Percentiles rank a stretch among this genome's conserved stretches.
Conservation (phyloP, 2,329 filamentous ascomycete genomes). For the Ophiostoma pallidulum region DNA sequence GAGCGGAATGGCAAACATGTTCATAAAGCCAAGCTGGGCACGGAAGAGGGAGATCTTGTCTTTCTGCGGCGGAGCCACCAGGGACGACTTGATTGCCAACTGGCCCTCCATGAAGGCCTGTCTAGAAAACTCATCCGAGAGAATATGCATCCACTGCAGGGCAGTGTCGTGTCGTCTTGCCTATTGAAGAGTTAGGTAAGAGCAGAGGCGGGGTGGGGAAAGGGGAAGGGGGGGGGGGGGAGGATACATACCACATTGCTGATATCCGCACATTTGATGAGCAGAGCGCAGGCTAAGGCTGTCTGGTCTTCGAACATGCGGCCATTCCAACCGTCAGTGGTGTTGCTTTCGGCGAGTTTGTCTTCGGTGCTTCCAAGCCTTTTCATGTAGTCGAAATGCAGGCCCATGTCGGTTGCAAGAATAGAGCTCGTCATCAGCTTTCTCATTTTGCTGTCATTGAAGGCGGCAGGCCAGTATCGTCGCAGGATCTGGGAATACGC, state of each 20-base stretch:
- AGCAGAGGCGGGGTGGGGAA: neutral
- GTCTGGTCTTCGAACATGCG: constrained; percentile 68
- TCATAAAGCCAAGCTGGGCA: constrained; percentile 93
- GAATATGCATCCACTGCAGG: constrained; percentile 78
- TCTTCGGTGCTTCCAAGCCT: constrained; percentile 72
- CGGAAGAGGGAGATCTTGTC: constrained; percentile 75
- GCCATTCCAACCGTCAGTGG: constrained; percentile 64
- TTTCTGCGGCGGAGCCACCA: constrained; percentile 76
- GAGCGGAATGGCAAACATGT: constrained; percentile 83
- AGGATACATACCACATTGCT: constrained; percentile 76
- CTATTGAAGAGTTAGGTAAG: constrained; percentile 32
- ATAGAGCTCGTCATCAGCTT: constrained; percentile 96
- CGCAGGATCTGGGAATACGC: constrained; percentile 94
- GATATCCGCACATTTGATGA: constrained; percentile 98
- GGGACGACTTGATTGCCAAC: constrained; percentile 75
- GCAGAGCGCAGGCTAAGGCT: constrained; percentile 72
- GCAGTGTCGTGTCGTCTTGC: constrained; percentile 77
- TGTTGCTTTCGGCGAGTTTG: constrained; percentile 59
- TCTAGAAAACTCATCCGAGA: constrained; percentile 92
- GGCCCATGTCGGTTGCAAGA: constrained; percentile 90
- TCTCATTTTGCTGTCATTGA: constrained; percentile 69
- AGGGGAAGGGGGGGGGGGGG: neutral
- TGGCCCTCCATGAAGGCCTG: constrained; percentile 88
- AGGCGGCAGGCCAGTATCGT: constrained; percentile 79
- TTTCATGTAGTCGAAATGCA: constrained; percentile 96